These are phyloP conservation scores for Petunia axillaris DNA, from an alignment of 257 asterid species.

Conservation along the genomic window DNA sequence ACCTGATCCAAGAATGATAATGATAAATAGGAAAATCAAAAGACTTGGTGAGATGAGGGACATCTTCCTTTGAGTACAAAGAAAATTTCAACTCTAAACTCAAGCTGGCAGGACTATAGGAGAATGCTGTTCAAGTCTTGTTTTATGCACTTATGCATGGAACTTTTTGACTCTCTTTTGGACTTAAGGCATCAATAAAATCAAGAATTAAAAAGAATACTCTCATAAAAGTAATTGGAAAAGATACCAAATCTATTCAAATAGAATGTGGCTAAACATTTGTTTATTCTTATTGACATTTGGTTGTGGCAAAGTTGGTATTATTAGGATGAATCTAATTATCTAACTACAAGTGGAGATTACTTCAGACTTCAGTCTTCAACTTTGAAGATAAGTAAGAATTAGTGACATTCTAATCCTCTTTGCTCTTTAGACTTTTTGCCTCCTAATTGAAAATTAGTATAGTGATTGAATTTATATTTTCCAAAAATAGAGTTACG, in stretches of 20 bases:
- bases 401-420: not conserved
- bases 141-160: not conserved
- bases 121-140: not conserved
- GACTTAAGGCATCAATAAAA: not conserved
- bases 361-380: not conserved
- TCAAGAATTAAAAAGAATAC: not conserved
- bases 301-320: not conserved
- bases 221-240: too few relatives aligned
- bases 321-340: not conserved
- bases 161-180: not conserved
- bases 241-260: too few relatives aligned
- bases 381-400: not conserved
- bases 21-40: not conserved
- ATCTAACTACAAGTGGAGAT: not conserved
- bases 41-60: constrained; percentile 1
- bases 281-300: too few relatives aligned
- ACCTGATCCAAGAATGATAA: not conserved
- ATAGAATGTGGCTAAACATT: not conserved
- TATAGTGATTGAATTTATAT: not conserved
- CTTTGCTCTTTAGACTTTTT: not conserved
- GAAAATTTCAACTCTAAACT: not conserved
- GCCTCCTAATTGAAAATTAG: not conserved
- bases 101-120: not conserved
- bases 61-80: constrained; percentile 8
- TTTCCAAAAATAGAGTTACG: not conserved